Evolutionary conservation across 176 grass and related monocot genomes (phyloP), one percentile per base, ranked within the genome.

Genomic region (Triticum monococcum): DNA sequence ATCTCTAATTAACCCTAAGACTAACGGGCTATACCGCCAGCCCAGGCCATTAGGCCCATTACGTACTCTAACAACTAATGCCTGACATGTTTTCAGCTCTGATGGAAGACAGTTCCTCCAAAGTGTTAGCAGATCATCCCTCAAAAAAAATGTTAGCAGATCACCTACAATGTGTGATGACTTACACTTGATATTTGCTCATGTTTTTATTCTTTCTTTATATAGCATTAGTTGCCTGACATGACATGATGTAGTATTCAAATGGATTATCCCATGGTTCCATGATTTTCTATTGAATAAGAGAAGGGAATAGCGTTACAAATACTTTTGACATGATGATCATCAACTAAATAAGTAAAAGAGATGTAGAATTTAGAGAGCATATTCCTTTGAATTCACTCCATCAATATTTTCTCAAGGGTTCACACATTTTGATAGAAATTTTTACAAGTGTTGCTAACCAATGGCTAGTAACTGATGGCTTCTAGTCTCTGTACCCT

Each of bases 291-390:
- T 23, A 52, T 75, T 76, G 45, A 76, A 52, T 31, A 54, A 76
- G 43, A 48, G 28, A 31, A 76, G 48, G 45, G 14, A 48, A 14
- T 48, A 52, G 22, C 59, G 10, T 23, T 61, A 61, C 2, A 54
- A 54, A 54, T 20, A 52, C 25, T 76, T 75, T 76, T 76, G 43
- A 31, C 72, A 76, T 76, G 73, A 54, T 28, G 73, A 18, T 76
- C 17, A 61, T 76, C 18, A 24, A 61, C 22, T 61, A 61, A 61
- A 61, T 50, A 32, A 32, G 30, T 22, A 77, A 71, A 76, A 77
- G 24, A 10, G 24, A 77, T 77, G 46, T 54, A 50, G 23, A 75
- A 14, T 57, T 57, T 18, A 75, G 23, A 50, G 7, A 32, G 73
- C 12, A 77, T 75, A 52, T 75, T 75, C 72, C 43, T 31, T 54